These are phyloP conservation scores for Pyrenophora seminiperda DNA, from an alignment of 2,329 filamentous ascomycete species.

Conservation along the genomic window DNA sequence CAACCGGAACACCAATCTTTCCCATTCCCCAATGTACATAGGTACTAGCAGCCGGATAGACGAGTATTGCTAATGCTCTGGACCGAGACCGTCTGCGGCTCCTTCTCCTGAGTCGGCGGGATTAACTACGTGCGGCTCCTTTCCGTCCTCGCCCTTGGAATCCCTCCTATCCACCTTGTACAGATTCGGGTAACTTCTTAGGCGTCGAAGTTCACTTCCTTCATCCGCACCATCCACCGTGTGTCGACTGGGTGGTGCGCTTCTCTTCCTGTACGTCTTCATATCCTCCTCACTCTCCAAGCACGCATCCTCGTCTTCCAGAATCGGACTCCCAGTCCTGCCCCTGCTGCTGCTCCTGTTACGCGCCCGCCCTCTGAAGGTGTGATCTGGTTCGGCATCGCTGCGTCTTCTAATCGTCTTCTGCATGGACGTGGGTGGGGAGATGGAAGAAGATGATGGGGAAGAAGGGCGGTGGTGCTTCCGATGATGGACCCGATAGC, in stretches of 20 bases:
- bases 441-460: constrained; percentile 28
- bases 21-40: not conserved
- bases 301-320: constrained; percentile 31
- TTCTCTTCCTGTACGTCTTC: constrained; percentile 40
- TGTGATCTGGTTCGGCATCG: constrained; percentile 45
- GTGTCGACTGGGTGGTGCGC: constrained; percentile 41
- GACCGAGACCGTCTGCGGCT: not conserved
- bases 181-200: constrained; percentile 47
- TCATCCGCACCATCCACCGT: constrained; percentile 28
- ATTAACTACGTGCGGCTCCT: not conserved
- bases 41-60: not conserved
- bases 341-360: constrained; percentile 31
- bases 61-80: not conserved
- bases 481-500: constrained; percentile 39
- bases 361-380: constrained; percentile 39
- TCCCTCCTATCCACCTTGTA: constrained; percentile 30
- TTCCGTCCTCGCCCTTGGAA: constrained; percentile 15
- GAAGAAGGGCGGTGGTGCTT: constrained; percentile 40
- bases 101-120: not conserved
- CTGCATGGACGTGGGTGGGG: constrained; percentile 25
- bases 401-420: constrained; percentile 40
- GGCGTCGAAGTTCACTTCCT: constrained; percentile 36
- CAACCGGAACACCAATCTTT: not conserved
- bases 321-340: constrained; percentile 29
- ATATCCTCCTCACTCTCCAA: constrained; percentile 33